Evolutionary conservation across 1,139 yeast species (phyloP), one percentile per base, ranked within the genome.

Genomic region (Taphrina sp.): DNA sequence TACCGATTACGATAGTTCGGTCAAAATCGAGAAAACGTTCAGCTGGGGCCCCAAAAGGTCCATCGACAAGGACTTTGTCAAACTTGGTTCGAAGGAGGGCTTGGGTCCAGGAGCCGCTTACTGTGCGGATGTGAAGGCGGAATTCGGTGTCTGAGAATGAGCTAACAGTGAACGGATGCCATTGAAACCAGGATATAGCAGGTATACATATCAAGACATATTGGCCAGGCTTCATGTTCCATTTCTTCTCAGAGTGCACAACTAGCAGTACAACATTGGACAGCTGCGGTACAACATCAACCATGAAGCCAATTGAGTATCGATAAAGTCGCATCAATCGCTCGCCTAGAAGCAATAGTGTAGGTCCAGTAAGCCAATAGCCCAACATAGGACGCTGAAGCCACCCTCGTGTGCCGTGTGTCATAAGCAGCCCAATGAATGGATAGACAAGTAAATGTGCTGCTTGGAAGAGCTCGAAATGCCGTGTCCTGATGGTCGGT

Each of bases 101-200:
- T 5, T 16, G 10, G 3, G 52, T 45, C 52, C 52, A 45, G 10
- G 26, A 14, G 12, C 52, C 52, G 29, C 38, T 37, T 22, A 35
- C 35, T 12, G 52, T 45, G 3, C 38, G 26, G n/a, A 45, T 45
- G 10, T 45, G 52, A 12, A 45, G 5, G 16, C 41, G 14, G 16
- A 45, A 19, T 14, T 34, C 38, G 23, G 23, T 31, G 10, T 34
- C 31, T 8, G 38, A 24, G 34, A 36, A 45, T 10, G 38, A 37
- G 12, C 41, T 34, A 22, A 45, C 22, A 5, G 52, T 45, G 26
- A 45, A 45, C 14, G 52, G 52, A n/a, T 45, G 52, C 52, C 52
- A 45, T 16, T 45, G 52, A 26, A 35, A 35, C 23, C 16, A 16
- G 14, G 52, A 45, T 8, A 45, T 26, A 23, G 26, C 52, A 1